These are phyloP conservation scores for Chenopodium album DNA, from an alignment of 148 eudicot species.

Conservation along the genomic window DNA sequence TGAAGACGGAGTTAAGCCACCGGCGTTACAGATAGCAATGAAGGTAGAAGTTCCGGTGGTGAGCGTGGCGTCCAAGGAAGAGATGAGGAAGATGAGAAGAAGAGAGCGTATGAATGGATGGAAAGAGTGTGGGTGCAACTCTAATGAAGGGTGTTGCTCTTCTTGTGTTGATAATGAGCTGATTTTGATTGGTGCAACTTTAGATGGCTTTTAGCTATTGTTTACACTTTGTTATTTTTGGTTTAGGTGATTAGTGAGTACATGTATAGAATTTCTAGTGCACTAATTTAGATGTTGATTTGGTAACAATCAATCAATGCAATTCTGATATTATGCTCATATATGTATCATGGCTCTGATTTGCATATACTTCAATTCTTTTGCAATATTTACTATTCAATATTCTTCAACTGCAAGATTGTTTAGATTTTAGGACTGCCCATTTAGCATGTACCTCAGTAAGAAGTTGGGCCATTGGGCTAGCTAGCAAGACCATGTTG, in stretches of 20 bases:
- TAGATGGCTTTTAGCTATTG: conserved; percentile 27
- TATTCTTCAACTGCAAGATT: no score
- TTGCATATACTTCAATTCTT: no score
- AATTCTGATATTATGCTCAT: background rate
- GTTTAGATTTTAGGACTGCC: no score
- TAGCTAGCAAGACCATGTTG: no score
- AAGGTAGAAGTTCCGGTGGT: conserved; percentile 26
- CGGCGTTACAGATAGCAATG: conserved; percentile 40
- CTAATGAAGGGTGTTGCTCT: conserved; percentile 15
- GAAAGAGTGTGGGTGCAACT: conserved; percentile 43
- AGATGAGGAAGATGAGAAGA: conserved; percentile 18
- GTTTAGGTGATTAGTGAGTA: background rate
- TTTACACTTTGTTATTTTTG: background rate
- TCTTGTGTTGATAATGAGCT: conserved; percentile 37
- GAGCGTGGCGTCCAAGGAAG: background rate
- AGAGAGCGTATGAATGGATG: conserved; percentile 14
- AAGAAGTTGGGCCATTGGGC: no score
- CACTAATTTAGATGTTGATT: background rate
- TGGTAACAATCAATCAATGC: background rate
- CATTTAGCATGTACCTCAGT: no score
- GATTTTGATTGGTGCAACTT: conserved; percentile 31
- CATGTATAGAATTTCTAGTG: background rate
- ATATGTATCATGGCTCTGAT: no score
- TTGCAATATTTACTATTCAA: no score
- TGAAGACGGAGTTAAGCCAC: conserved; percentile 34